Percentiles rank a stretch among this genome's conserved stretches.
Evolutionary conservation across 768 basidiomycete species (phyloP).

Genomic region (Psilocybe cyanescens): DNA sequence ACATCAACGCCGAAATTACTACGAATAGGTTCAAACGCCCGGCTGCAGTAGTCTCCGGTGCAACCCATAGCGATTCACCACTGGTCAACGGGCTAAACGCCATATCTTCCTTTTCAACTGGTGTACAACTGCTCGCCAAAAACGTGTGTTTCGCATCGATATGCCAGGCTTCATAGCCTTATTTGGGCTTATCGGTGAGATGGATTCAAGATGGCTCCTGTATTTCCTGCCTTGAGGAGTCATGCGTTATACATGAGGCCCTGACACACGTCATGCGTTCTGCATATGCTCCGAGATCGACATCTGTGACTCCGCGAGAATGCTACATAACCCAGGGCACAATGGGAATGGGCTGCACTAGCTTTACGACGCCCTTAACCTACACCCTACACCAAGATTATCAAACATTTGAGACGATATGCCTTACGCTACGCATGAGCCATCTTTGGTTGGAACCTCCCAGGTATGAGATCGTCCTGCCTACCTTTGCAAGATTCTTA

Average conservation of each 20-base stretch:
- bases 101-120: neutral
- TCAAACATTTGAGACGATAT: constrained; percentile 9
- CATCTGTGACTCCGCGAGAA: constrained; percentile 8
- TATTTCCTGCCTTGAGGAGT: constrained; percentile 25
- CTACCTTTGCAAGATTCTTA: neutral
- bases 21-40: neutral
- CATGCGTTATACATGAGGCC: constrained; percentile 32
- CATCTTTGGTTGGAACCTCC: constrained; percentile 20
- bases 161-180: neutral
- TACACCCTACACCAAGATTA: neutral
- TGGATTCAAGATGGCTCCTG: constrained; percentile 10
- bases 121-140: neutral
- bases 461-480: constrained; percentile 15
- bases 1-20: neutral
- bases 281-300: constrained; percentile 15
- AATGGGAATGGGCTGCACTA: neutral
- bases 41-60: neutral
- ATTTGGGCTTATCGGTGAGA: constrained; percentile 13
- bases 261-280: constrained; percentile 14
- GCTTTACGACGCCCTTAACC: neutral
- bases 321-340: constrained; percentile 18
- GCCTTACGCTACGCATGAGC: constrained; percentile 29
- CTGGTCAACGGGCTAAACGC: neutral
- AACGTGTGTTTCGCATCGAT: constrained; percentile 5
- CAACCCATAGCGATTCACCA: neutral